These are phyloP conservation scores for Mycena metata DNA, from an alignment of 768 basidiomycete genomes.

Conservation along the genomic window DNA sequence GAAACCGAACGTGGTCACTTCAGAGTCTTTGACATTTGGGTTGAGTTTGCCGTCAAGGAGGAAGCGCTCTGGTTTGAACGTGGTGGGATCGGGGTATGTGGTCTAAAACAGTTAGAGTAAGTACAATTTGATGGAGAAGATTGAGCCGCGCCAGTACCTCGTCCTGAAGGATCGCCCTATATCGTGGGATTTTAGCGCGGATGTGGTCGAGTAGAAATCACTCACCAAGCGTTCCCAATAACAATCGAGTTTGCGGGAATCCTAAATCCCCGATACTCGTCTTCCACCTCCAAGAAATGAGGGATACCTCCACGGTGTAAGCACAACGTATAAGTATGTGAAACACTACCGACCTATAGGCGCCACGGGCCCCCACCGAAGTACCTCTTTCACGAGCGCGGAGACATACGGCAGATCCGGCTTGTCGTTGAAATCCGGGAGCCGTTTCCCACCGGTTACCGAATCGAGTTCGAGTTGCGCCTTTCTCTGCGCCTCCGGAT, in stretches of 20 bases:
- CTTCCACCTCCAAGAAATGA: conserved; percentile 47
- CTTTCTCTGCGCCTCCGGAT: conserved; percentile 51
- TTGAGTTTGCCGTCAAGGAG: conserved; percentile 42
- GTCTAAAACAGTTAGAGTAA: too few species aligned
- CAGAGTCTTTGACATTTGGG: conserved; percentile 28
- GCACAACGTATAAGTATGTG: neutral
- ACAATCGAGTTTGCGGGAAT: conserved; percentile 49
- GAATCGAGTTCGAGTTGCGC: conserved; percentile 56
- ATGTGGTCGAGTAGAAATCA: neutral
- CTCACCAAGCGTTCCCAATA: conserved; percentile 44
- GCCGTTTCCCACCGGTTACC: conserved; percentile 47
- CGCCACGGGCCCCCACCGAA: conserved; percentile 50
- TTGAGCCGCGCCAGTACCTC: neutral
- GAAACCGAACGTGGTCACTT: conserved; percentile 40
- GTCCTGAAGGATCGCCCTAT: conserved; percentile 29
- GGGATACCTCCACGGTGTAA: conserved; percentile 38
- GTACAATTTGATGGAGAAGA: too few species aligned
- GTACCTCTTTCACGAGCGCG: conserved; percentile 52
- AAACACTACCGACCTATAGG: conserved; percentile 46
- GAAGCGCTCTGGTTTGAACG: conserved; percentile 56
- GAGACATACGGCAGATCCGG: conserved; percentile 50
- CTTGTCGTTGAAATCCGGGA: conserved; percentile 52
- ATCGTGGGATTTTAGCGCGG: too few species aligned
- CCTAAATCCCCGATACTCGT: conserved; percentile 51
- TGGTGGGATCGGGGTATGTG: conserved; percentile 51